These are phyloP conservation scores for Aspergillus saccharolyticus DNA, from an alignment of 495 filamentous ascomycete species.

Conservation along the genomic window DNA sequence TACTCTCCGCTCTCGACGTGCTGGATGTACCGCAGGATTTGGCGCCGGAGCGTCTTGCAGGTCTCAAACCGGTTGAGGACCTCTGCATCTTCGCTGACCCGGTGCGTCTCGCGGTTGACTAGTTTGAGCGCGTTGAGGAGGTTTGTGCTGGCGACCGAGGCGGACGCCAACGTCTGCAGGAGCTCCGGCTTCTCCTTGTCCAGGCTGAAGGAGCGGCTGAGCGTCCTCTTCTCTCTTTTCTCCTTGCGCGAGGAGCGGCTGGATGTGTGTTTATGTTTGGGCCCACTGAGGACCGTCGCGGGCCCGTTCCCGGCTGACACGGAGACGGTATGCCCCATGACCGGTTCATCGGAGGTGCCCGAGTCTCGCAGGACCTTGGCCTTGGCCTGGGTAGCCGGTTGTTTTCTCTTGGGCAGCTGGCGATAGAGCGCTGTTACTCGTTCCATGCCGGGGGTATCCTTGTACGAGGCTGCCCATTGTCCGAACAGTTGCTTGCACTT, in stretches of 20 bases:
- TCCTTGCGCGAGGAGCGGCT: constrained; percentile 33
- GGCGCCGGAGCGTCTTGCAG: constrained; percentile 78
- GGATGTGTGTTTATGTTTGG: constrained; percentile 32
- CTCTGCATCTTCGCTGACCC: constrained; percentile 77
- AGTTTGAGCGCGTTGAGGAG: constrained; percentile 82
- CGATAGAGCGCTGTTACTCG: constrained; percentile 75
- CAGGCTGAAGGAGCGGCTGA: constrained; percentile 61
- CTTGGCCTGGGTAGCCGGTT: constrained; percentile 61
- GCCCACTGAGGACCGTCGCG: constrained; percentile 30
- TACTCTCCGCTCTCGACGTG: constrained; percentile 77
- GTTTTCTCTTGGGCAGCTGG: constrained; percentile 63
- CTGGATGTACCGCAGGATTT: constrained; percentile 85
- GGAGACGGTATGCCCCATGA: constrained; percentile 43
- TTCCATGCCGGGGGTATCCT: constrained; percentile 73
- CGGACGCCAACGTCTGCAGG: constrained; percentile 73
- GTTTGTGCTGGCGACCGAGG: constrained; percentile 85
- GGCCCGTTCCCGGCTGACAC: constrained; percentile 39
- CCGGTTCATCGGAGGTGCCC: constrained; percentile 57
- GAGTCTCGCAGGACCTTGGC: constrained; percentile 79
- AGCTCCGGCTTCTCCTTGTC: constrained; percentile 84
- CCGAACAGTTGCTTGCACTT: constrained; percentile 84
- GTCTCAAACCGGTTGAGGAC: constrained; percentile 73
- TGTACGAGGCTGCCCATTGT: constrained; percentile 82
- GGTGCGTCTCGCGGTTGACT: constrained; percentile 84
- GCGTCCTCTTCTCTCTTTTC: constrained; percentile 41